Evolutionary conservation across 345 rosid species (phyloP), one percentile per base, ranked within the genome.

Genomic region (Capsella bursapastoris): DNA sequence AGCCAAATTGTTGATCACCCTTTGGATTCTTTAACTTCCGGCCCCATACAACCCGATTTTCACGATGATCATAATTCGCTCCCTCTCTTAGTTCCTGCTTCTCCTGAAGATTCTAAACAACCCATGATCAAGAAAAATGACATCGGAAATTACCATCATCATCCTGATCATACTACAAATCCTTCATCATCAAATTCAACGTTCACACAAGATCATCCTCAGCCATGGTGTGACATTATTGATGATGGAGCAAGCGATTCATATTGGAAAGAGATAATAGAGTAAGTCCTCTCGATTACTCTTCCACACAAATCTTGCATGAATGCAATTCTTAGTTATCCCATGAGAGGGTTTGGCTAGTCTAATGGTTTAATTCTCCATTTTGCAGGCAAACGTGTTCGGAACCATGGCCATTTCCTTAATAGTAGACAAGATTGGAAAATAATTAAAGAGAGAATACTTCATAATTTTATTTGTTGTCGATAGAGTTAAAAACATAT

Each of bases 211-310:
- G 84, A 81, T 84, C 81, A 38, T 38, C 43, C 78, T 83, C 78
- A 72, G 50, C 72, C 72, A 59, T 72, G 73, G 81, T 60, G 70
- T 72, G 81, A 78, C 47, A 52, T 67, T n/a, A 72, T 72, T 37
- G 86, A 88, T 52, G 86, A 86, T 68, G 90, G 84, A 51, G 83
- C 82, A 49, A 79, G 72, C 77, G 86, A 82, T 25, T 79, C 78
- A 57, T 85, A 83, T 68, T 88, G 93, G 93, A 82, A 65, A 80
- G 86, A 85, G 2, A 72, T 86, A 38, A 76, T 85, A 47, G 87
- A 85, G 90, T 86, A 81, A 82, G 89, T 76, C 43, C 43, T 38
- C 4, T 68, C 31, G 0, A 43, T 4, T 8, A 52, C 22, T 25
- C 13, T 32, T 7, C 25, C 27, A 9, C 40, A 29, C 13, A 12